Evolutionary conservation across 2,329 filamentous ascomycete genomes (phyloP).

Genomic region (Chalaropsis ovoidea): DNA sequence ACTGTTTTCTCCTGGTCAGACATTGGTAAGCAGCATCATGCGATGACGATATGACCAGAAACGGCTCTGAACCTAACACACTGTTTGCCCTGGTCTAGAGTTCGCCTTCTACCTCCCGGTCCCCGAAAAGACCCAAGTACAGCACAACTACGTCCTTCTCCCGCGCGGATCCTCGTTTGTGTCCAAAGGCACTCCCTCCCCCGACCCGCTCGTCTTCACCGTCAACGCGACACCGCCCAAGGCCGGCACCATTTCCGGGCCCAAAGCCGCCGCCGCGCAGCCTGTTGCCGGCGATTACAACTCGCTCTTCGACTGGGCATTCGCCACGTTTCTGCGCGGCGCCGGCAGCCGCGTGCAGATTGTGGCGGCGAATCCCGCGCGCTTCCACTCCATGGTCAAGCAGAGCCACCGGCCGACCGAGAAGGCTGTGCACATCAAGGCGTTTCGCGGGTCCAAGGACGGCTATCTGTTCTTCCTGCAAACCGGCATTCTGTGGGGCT

Average conservation of each 20-base stretch:
- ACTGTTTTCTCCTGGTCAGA: slow-evolving; percentile 52
- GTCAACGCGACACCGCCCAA: slow-evolving; percentile 52
- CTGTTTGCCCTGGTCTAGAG: slow-evolving; percentile 35
- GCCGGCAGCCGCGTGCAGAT: slow-evolving; percentile 42
- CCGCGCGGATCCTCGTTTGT: slow-evolving; percentile 46
- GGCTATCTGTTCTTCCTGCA: slow-evolving; percentile 58
- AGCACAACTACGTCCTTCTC: slow-evolving; percentile 57
- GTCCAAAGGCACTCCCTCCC: slow-evolving; percentile 37
- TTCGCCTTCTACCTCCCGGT: slow-evolving; percentile 55
- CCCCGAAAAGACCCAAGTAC: slow-evolving; percentile 54
- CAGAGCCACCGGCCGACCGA: slow-evolving; percentile 52
- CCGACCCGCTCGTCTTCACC: slow-evolving; percentile 55
- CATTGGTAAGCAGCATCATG: slow-evolving; percentile 41
- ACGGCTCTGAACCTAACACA: slow-evolving; percentile 7
- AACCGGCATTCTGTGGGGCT: slow-evolving; percentile 58
- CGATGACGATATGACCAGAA: background rate
- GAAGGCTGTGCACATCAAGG: slow-evolving; percentile 55
- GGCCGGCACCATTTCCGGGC: slow-evolving; percentile 45
- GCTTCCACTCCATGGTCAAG: slow-evolving; percentile 48
- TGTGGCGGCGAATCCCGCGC: slow-evolving; percentile 42
- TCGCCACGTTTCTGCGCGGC: slow-evolving; percentile 43
- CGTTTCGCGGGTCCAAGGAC: slow-evolving; percentile 58
- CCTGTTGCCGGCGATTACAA: slow-evolving; percentile 50
- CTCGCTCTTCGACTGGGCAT: slow-evolving; percentile 51
- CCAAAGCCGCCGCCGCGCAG: slow-evolving; percentile 40